A percentile compares a stretch with the other conserved stretches of the same genome.
Evolutionary conservation across 306 rosid genomes (phyloP).

Genomic region (Fragaria iinumae): DNA sequence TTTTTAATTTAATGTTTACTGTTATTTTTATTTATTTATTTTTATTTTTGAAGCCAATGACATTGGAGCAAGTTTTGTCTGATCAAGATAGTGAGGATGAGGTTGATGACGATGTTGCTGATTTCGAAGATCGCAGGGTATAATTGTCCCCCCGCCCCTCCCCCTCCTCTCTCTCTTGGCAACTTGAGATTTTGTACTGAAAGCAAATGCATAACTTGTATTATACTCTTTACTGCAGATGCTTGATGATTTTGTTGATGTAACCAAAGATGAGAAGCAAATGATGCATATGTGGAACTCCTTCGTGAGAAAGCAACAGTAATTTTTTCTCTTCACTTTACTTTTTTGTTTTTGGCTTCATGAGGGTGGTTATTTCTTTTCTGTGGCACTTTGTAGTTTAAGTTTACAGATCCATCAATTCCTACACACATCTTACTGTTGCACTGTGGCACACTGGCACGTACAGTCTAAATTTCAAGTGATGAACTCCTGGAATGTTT

Average conservation of each 20-base stretch:
- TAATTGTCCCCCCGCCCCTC: background rate
- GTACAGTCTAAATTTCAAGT: background rate
- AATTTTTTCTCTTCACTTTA: slow-evolving; percentile 22
- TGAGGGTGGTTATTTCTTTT: background rate
- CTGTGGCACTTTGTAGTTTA: background rate
- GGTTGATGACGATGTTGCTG: slow-evolving; percentile 69
- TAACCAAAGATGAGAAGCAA: slow-evolving; percentile 53
- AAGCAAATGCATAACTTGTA: background rate
- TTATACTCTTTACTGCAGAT: slow-evolving; percentile 43
- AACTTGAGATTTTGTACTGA: slow-evolving; percentile 16
- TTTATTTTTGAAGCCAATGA: slow-evolving; percentile 66
- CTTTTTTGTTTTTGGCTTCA: background rate
- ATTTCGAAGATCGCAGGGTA: slow-evolving; percentile 73
- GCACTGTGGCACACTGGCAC: background rate
- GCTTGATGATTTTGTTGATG: slow-evolving; percentile 65
- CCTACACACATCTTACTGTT: background rate
- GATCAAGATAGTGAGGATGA: slow-evolving; percentile 86
- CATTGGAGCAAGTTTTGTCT: slow-evolving; percentile 57
- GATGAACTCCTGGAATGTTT: background rate
- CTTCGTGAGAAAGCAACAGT: slow-evolving; percentile 73
- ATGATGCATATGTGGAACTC: slow-evolving; percentile 78
- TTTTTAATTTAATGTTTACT: background rate
- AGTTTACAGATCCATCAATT: background rate
- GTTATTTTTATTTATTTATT: background rate
- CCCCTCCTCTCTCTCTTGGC: background rate